Evolutionary conservation across 208 protist genomes (phyloP).

Genomic region (Angomonas deanei): DNA sequence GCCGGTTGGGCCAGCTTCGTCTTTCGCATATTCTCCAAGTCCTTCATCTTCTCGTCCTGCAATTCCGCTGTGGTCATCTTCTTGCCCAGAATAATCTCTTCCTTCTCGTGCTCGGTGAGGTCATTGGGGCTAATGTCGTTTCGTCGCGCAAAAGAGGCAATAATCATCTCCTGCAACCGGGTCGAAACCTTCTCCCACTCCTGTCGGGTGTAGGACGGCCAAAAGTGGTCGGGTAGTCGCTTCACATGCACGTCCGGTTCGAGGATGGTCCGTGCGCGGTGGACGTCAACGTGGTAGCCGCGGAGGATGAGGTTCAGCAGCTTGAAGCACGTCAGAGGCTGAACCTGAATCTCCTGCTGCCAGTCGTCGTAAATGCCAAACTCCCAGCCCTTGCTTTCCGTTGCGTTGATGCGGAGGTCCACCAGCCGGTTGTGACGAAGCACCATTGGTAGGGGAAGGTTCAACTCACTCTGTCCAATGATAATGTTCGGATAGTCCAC

Average conservation of each 20-base stretch:
- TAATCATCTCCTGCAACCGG: constrained; percentile 99
- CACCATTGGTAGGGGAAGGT: constrained; percentile 98
- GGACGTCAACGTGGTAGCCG: constrained; percentile 97
- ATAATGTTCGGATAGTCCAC: constrained; percentile 99
- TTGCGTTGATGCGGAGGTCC: constrained; percentile 98
- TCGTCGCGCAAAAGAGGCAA: constrained; percentile 99
- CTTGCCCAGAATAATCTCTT: constrained; percentile 99
- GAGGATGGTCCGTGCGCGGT: constrained; percentile 96
- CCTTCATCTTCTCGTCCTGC: constrained; percentile 98
- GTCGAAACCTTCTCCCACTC: constrained; percentile 99
- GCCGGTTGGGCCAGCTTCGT: constrained; percentile 66
- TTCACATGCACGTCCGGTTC: constrained; percentile 95
- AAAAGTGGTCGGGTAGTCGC: constrained; percentile 97
- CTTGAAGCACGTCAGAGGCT: constrained; percentile 98
- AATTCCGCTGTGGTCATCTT: constrained; percentile 97
- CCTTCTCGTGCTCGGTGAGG: constrained; percentile 99
- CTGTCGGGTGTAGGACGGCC: constrained; percentile 98
- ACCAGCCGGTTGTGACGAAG: constrained; percentile 99
- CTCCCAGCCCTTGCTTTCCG: constrained; percentile 97
- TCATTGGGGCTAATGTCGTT: constrained; percentile 99
- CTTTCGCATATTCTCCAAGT: constrained; percentile 96
- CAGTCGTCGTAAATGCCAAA: constrained; percentile 99
- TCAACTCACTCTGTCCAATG: constrained; percentile 99
- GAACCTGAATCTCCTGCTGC: constrained; percentile 94
- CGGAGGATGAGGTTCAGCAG: constrained; percentile 99